Percentiles rank a stretch among this genome's conserved stretches.
Conservation (phyloP, 306 rosid genomes). For the Purshia tridentata region DNA sequence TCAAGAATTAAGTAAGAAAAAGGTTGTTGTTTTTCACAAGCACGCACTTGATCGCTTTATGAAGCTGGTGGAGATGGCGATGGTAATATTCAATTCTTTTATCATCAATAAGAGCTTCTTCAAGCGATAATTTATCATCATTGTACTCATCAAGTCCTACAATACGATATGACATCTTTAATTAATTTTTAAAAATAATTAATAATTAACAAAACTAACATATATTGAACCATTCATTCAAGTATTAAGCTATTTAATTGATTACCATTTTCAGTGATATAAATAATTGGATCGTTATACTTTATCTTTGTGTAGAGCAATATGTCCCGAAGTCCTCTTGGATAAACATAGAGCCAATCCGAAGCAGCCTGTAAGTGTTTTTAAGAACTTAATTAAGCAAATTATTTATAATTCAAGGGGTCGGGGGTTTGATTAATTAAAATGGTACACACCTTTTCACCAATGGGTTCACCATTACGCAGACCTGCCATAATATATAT, state of each 20-base stretch:
- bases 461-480: constrained; percentile 38
- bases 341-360: constrained; percentile 41
- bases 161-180: neutral
- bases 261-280: constrained; percentile 59
- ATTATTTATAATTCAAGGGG: neutral
- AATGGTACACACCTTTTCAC: constrained; percentile 29
- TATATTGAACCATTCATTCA: too few species aligned
- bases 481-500: constrained; percentile 12
- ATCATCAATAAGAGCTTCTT: constrained; percentile 38
- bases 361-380: constrained; percentile 38
- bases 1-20: neutral
- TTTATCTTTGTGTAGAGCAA: constrained; percentile 42
- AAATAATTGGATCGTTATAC: constrained; percentile 46
- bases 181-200: neutral
- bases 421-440: neutral
- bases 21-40: neutral
- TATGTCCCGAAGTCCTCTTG: constrained; percentile 44
- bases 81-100: constrained; percentile 37
- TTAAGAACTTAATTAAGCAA: neutral
- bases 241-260: too few species aligned
- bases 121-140: constrained; percentile 29
- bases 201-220: too few species aligned
- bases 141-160: constrained; percentile 42
- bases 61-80: constrained; percentile 41
- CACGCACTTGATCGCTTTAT: constrained; percentile 44